These are phyloP conservation scores for Hibiscus tridactylites DNA, from an alignment of 345 rosid species.

Conservation along the genomic window DNA sequence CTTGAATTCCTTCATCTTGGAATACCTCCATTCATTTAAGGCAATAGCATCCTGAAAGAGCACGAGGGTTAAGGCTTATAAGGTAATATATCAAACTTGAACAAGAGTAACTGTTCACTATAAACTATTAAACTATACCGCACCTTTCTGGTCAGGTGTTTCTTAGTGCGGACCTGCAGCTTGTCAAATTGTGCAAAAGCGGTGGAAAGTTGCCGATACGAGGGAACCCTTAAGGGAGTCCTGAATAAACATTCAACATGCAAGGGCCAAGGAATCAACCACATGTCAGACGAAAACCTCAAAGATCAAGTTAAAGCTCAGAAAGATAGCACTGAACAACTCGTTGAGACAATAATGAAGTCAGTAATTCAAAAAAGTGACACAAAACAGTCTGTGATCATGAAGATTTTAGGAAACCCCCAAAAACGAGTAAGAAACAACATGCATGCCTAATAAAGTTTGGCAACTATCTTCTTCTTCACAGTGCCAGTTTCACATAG, in stretches of 20 bases:
- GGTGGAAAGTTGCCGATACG: constrained; percentile 76
- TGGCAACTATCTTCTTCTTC: no score
- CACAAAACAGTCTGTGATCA: no score
- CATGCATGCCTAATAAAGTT: no score
- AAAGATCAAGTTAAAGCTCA: no score
- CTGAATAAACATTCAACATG: constrained; percentile 31
- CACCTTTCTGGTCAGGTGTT: constrained; percentile 84
- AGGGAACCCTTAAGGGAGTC: constrained; percentile 54
- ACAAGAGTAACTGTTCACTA: neutral
- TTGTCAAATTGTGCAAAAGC: constrained; percentile 82
- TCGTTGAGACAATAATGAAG: no score
- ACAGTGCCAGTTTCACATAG: neutral
- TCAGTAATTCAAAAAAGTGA: no score
- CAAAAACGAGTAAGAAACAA: no score
- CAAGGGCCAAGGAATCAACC: neutral
- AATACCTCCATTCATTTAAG: constrained; percentile 90
- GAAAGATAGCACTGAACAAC: no score
- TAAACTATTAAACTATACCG: constrained; percentile 2
- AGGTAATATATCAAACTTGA: neutral
- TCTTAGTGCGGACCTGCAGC: constrained; percentile 67
- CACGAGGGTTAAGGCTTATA: neutral
- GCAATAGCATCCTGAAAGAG: constrained; percentile 72
- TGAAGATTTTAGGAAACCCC: no score
- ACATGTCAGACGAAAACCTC: neutral
- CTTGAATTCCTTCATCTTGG: constrained; percentile 65